Conservation (phyloP, 2,329 filamentous ascomycete genomes). For the Laburnicola sp. region DNA sequence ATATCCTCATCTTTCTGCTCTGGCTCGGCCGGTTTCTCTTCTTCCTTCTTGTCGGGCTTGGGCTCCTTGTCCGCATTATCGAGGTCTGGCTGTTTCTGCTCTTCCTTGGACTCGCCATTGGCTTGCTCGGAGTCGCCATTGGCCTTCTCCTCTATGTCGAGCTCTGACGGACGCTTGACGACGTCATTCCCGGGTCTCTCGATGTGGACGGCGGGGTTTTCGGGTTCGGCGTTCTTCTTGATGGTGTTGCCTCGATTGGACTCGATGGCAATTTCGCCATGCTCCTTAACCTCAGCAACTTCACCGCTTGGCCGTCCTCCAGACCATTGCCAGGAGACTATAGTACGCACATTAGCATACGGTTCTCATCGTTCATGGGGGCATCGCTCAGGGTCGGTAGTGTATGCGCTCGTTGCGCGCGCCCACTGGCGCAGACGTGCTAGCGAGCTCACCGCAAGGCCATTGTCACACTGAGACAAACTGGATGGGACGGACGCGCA, state of each 20-base stretch:
- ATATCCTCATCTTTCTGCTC: conserved; percentile 46
- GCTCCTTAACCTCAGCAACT: conserved; percentile 60
- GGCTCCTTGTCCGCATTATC: conserved; percentile 38
- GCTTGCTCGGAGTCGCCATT: conserved; percentile 37
- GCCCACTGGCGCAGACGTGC: conserved; percentile 8
- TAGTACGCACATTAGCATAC: conserved; percentile 8
- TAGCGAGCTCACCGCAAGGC: conserved; percentile 4
- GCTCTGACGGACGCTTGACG: conserved; percentile 64
- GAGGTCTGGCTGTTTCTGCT: conserved; percentile 28
- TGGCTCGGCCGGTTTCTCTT: conserved; percentile 28
- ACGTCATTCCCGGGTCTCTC: conserved; percentile 65
- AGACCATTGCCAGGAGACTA: conserved; percentile 67
- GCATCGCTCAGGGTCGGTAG: conserved; percentile 19
- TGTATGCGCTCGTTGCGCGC: conserved; percentile 10
- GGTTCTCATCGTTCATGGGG: conserved; percentile 25
- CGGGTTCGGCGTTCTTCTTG: conserved; percentile 63
- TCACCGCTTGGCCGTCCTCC: conserved; percentile 59
- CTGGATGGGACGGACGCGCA: conserved; percentile 8
- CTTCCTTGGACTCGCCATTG: conserved; percentile 43
- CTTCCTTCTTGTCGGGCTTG: conserved; percentile 24
- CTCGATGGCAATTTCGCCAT: conserved; percentile 63
- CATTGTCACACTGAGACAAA: not conserved
- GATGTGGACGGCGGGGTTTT: conserved; percentile 64
- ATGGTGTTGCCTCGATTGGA: conserved; percentile 66
- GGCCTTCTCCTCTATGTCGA: conserved; percentile 57